Percentiles rank a stretch among this genome's conserved stretches.
Evolutionary conservation across 1,284 basidiomycete genomes (phyloP).

Genomic region (Apiotrichum domesticum): DNA sequence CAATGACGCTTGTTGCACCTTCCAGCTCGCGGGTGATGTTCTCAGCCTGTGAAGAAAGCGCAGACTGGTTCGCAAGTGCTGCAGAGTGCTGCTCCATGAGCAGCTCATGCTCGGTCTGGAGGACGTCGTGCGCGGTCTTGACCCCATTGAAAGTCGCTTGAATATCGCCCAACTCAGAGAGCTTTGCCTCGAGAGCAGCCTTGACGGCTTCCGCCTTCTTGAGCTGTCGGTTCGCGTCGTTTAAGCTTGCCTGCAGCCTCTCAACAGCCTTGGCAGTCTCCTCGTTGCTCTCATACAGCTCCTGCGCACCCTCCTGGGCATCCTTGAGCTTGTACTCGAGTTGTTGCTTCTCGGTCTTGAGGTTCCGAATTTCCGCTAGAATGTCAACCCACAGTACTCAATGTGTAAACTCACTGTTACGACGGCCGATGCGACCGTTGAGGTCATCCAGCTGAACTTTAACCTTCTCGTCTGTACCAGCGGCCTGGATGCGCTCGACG

Average conservation of each 20-base stretch:
- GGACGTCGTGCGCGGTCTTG: neutral
- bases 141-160: neutral
- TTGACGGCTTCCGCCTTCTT: neutral
- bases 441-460: neutral
- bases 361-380: neutral
- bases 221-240: neutral
- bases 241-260: neutral
- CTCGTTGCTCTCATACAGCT: slow-evolving; percentile 1
- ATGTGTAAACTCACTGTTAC: neutral
- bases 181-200: neutral
- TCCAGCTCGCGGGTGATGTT: neutral
- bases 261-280: slow-evolving; percentile 1
- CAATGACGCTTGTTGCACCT: neutral
- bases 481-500: neutral
- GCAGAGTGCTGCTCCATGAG: slow-evolving; percentile 2
- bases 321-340: slow-evolving; percentile 5
- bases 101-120: neutral
- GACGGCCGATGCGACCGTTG: neutral
- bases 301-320: slow-evolving; percentile 5
- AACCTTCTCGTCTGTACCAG: neutral
- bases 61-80: neutral
- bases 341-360: slow-evolving; percentile 7
- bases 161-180: neutral
- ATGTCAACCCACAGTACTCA: neutral
- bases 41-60: neutral